A percentile compares a stretch with the other conserved stretches of the same genome.
These are phyloP conservation scores for Oenanthe javanica DNA, from an alignment of 140 eudicot species.

Conservation along the genomic window DNA sequence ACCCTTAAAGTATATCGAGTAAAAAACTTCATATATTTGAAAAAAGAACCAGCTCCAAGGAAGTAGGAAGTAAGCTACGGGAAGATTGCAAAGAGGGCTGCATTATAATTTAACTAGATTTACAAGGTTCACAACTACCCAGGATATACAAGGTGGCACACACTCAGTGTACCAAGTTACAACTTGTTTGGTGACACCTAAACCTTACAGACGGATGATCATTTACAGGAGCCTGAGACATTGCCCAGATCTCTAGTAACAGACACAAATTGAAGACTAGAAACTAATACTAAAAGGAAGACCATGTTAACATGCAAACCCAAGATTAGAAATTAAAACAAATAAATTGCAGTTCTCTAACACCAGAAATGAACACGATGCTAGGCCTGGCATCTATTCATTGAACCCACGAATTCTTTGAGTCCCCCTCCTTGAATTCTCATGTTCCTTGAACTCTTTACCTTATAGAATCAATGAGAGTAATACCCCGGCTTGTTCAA, in stretches of 20 bases:
- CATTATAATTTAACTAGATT: not conserved
- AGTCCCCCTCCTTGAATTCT: no score
- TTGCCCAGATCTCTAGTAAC: not conserved
- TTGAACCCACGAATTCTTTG: no score
- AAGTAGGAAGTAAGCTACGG: not conserved
- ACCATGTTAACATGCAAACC: not conserved
- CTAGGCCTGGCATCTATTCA: not conserved
- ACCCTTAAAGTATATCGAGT: not conserved
- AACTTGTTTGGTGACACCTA: not conserved
- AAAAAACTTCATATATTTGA: no score
- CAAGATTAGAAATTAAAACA: not conserved
- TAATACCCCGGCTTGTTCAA: no score
- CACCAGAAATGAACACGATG: not conserved
- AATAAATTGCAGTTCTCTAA: not conserved
- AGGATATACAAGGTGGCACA: conserved; percentile 10
- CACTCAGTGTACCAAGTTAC: not conserved
- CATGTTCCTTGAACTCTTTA: no score
- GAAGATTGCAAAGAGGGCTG: not conserved
- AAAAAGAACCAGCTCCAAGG: not conserved
- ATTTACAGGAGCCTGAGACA: conserved; percentile 1
- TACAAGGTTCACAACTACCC: conserved; percentile 6
- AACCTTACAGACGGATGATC: not conserved
- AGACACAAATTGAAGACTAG: not conserved
- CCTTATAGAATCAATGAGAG: no score
- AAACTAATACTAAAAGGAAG: not conserved